Base-by-base conservation (phyloP, 2,329 filamentous ascomycete genomes). In the Pyrenophora seminiperda region DNA sequence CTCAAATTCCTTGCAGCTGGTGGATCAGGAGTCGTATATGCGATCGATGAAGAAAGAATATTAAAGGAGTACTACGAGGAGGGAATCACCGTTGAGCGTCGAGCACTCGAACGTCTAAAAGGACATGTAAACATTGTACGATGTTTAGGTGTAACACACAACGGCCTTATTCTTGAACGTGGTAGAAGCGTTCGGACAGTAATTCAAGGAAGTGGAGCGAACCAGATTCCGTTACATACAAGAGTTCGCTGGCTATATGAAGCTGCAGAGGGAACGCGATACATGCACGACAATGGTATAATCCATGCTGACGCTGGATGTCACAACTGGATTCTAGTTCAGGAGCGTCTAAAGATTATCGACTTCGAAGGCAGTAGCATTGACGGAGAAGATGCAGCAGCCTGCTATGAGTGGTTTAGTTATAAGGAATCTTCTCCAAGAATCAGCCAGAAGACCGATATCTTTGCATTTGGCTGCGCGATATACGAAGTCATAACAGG, bases 361-460 rank as follows among this genome's bases (percentile, higher is more conserved):
- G 18, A 43, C 19, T 43, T 43, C 17, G 18, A 58, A 40, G 52
- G 54, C 15, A 42, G 54, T 27, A 55, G 54, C 36, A 47, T 58
- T 47, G 41, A 58, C 41, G 41, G 44, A 37, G 44, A 47, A 52
- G 43, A 48, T 19, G 42, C 54, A 53, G 36, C 34, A 50, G 34
- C 54, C n/a, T 58, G 54, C 24, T 58, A 55, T 45, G 29, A 57
- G 43, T 57, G 46, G 54, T 57, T 57, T 41, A 54, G 50, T 48
- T 50, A 50, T 24, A 44, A 41, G 43, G 31, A 40, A 49, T 49
- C 43, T 27, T 36, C 36, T 14, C 50, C 31, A 41, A 17, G 5
- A 32, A 42, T 57, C 20, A 57, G 50, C 30, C 24, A 18, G 27
- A 40, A 52, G 43, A 54, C 54, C 3, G 51, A 58, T 49, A 55